phyloP scores from a whole-genome alignment of 768 basidiomycete genomes.

The Kwoniella mangroviensis region DNA sequence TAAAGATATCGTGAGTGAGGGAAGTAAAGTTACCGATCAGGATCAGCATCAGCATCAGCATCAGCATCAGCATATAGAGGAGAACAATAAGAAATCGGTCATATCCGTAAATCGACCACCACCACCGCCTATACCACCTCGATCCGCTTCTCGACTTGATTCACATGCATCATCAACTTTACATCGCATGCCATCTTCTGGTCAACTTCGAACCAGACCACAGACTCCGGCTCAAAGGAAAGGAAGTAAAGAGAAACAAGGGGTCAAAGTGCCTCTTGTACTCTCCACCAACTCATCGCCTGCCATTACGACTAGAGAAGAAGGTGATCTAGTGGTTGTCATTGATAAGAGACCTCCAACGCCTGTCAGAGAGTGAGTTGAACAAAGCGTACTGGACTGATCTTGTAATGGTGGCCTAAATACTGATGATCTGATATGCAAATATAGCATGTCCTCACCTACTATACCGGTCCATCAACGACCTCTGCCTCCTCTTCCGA shows the following conservation, averaged over 20 bases:
- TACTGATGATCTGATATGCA: neutral
- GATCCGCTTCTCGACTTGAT: slow-evolving; percentile 13
- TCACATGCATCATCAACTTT: neutral
- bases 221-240: slow-evolving; percentile 13
- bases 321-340: slow-evolving; percentile 5
- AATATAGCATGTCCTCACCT: slow-evolving; percentile 12
- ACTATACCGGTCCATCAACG: slow-evolving; percentile 14
- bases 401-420: neutral
- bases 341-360: slow-evolving; percentile 9
- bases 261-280: slow-evolving; percentile 13
- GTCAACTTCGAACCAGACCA: neutral
- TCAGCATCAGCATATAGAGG: neutral
- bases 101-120: neutral
- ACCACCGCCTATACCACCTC: slow-evolving; percentile 16
- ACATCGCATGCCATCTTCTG: neutral
- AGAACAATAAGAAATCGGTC: slow-evolving; percentile 11
- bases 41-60: neutral
- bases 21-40: neutral
- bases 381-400: too few species aligned
- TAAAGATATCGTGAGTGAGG: neutral
- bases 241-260: slow-evolving; percentile 12
- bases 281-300: slow-evolving; percentile 2
- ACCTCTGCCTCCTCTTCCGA: slow-evolving; percentile 14
- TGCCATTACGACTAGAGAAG: slow-evolving; percentile 4
- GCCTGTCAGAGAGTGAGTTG: slow-evolving; percentile 11